Conservation (phyloP, 2,329 filamentous ascomycete genomes). For the Paecilomyces sp. region DNA sequence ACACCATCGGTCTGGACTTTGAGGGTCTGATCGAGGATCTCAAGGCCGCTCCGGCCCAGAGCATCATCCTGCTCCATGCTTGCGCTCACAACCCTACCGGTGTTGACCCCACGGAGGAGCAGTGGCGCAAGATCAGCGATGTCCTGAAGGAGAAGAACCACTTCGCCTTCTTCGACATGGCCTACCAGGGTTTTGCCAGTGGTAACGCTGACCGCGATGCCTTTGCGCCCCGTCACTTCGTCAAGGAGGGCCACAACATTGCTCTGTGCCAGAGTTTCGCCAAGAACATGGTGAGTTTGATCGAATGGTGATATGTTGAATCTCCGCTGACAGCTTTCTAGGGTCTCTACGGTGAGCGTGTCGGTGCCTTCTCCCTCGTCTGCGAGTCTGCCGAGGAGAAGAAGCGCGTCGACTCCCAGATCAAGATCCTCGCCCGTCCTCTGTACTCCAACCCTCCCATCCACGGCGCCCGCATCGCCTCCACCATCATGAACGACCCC, state of each 20-base stretch:
- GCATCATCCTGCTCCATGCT: constrained; percentile 88
- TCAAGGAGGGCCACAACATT: constrained; percentile 83
- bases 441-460: constrained; percentile 98
- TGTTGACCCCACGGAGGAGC: constrained; percentile 82
- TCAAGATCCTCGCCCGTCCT: constrained; percentile 96
- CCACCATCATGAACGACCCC: constrained; percentile 81
- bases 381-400: constrained; percentile 80
- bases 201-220: constrained; percentile 89
- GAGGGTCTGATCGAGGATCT: constrained; percentile 87
- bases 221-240: constrained; percentile 87
- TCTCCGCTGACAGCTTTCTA: constrained; percentile 24
- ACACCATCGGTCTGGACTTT: constrained; percentile 96
- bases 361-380: constrained; percentile 92
- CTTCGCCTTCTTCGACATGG: constrained; percentile 98
- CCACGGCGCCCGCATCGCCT: constrained; percentile 90
- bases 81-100: constrained; percentile 98
- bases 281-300: constrained; percentile 82
- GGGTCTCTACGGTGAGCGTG: constrained; percentile 97
- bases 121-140: constrained; percentile 86
- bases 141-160: constrained; percentile 80
- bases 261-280: constrained; percentile 89
- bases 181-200: constrained; percentile 95
- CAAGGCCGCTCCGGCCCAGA: constrained; percentile 77
- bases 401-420: constrained; percentile 90
- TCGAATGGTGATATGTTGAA: background rate